Percentiles rank a stretch among this genome's conserved stretches.
Evolutionary conservation across 2,329 filamentous ascomycete species (phyloP).

Genomic region (Colletotrichum eleusines): DNA sequence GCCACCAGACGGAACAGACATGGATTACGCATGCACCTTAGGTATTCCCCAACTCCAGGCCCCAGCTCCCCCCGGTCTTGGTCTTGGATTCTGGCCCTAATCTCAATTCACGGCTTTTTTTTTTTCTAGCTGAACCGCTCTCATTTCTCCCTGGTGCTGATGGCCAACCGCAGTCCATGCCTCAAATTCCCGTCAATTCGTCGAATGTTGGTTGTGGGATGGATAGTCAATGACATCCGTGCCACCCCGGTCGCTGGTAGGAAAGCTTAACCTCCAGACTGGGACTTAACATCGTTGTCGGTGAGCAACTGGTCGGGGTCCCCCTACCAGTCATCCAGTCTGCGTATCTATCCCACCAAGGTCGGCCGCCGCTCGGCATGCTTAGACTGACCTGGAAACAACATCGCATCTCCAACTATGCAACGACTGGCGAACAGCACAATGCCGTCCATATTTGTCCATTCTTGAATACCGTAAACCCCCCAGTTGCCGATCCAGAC

Average conservation of each 20-base stretch:
- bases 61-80: not conserved
- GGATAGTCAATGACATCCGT: not conserved
- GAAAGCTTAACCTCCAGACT: slow-evolving; percentile 36
- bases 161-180: not conserved
- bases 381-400: slow-evolving; percentile 10
- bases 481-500: not conserved
- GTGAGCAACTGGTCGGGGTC: slow-evolving; percentile 7
- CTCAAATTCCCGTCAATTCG: not conserved
- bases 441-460: slow-evolving; percentile 8
- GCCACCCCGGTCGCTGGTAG: slow-evolving; percentile 29
- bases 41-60: not conserved
- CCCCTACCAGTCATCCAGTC: slow-evolving; percentile 9
- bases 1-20: slow-evolving; percentile 23
- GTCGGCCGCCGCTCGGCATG: slow-evolving; percentile 12
- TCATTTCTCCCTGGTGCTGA: not conserved
- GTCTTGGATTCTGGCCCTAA: not conserved
- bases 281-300: slow-evolving; percentile 24
- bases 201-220: not conserved
- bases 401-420: not conserved
- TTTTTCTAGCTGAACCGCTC: not conserved
- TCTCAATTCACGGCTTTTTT: not conserved
- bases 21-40: not conserved
- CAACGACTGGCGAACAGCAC: not conserved
- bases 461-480: not conserved
- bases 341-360: not conserved